Percentiles rank a stretch among this genome's conserved stretches.
These are phyloP conservation scores for Brasenia schreberi DNA, from an alignment of 164 flowering plant species.

Conservation along the genomic window DNA sequence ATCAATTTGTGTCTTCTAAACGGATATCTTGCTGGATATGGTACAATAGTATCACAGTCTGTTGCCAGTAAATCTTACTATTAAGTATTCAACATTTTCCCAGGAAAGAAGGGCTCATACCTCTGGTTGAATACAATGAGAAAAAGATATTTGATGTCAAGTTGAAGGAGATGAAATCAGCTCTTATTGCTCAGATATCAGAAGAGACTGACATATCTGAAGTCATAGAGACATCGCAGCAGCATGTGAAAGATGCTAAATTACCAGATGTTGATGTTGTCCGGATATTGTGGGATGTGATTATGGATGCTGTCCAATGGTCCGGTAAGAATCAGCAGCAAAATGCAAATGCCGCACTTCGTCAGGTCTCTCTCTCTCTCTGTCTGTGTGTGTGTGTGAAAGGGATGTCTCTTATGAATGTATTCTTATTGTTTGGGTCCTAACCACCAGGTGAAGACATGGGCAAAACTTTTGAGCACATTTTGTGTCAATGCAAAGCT, in stretches of 20 bases:
- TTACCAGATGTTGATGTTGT: constrained; percentile 84
- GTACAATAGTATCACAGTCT: too few species aligned
- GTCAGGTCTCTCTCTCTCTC: constrained; percentile 39
- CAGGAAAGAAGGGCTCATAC: constrained; percentile 69
- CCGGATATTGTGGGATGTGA: constrained; percentile 81
- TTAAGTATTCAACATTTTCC: background rate
- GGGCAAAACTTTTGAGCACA: constrained; percentile 71
- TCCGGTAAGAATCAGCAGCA: constrained; percentile 99
- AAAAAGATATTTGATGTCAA: constrained; percentile 93
- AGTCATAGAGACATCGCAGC: constrained; percentile 78
- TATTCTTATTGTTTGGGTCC: background rate
- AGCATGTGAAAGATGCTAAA: constrained; percentile 82
- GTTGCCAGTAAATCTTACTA: background rate
- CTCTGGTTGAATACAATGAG: constrained; percentile 80
- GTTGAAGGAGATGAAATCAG: constrained; percentile 86
- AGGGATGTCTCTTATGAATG: background rate
- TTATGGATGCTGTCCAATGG: constrained; percentile 99
- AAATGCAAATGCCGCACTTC: constrained; percentile 88
- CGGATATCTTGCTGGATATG: too few species aligned
- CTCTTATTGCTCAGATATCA: constrained; percentile 70
- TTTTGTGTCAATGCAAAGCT: constrained; percentile 88
- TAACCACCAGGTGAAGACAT: constrained; percentile 63
- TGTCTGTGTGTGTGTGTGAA: background rate
- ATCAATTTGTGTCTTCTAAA: too few species aligned
- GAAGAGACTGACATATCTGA: constrained; percentile 81